Conservation (phyloP, 2,329 filamentous ascomycete species). For the Trichoderma harzianum region DNA sequence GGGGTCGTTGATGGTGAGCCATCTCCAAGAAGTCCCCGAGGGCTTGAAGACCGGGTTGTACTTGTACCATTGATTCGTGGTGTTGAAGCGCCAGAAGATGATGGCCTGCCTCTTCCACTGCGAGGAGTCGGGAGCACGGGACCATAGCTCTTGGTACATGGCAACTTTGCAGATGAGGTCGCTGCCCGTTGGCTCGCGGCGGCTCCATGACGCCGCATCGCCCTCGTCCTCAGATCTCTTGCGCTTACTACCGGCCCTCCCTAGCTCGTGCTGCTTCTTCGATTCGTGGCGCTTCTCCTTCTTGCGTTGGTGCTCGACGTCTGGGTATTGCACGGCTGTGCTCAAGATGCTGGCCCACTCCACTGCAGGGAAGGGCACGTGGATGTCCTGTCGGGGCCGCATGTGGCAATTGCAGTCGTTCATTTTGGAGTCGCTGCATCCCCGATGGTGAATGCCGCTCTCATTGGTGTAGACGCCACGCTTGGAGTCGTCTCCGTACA, state of each 20-base stretch:
- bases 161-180: constrained; percentile 59
- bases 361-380: constrained; percentile 55
- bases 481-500: constrained; percentile 44
- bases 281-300: constrained; percentile 36
- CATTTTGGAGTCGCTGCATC: constrained; percentile 45
- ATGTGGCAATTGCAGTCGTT: constrained; percentile 50
- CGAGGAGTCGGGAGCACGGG: constrained; percentile 43
- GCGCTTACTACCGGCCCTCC: constrained; percentile 36
- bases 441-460: constrained; percentile 50
- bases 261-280: constrained; percentile 34
- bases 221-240: constrained; percentile 42
- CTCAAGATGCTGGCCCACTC: constrained; percentile 58
- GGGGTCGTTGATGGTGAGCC: constrained; percentile 59
- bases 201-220: constrained; percentile 39
- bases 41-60: constrained; percentile 48
- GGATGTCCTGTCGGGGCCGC: constrained; percentile 46
- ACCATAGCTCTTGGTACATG: constrained; percentile 67
- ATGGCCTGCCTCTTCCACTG: constrained; percentile 57
- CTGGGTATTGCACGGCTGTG: constrained; percentile 52
- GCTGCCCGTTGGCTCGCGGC: constrained; percentile 45
- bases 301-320: constrained; percentile 39
- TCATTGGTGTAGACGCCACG: constrained; percentile 48
- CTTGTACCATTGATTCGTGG: constrained; percentile 50
- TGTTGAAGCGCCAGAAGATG: constrained; percentile 61
- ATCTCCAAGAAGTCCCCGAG: constrained; percentile 58